Base-by-base conservation (phyloP, 257 asterid species). In the Salvia hispanica region DNA sequence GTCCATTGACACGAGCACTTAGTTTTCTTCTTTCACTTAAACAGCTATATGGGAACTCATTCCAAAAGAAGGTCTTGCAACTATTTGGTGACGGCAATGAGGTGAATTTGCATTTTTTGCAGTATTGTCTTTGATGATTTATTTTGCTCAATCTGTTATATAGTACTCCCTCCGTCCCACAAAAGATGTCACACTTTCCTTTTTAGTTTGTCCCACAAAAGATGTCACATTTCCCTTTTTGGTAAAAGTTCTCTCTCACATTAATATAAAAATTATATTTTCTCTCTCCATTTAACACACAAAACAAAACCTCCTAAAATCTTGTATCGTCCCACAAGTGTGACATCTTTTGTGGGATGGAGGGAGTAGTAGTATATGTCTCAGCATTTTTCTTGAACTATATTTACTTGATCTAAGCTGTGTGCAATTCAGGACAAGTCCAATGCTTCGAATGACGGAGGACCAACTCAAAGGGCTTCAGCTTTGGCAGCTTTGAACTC, bases 391-490 rank as follows among this genome's bases (percentile, higher is more conserved):
- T 8, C 76, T 31, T 67, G 59, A 67, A 15, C n/a, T 61, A 6
- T 18, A 39, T 64, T 43, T 14, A 72, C 71, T 34, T 75, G 33
- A 42, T 62, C 18, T 61, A 51, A 16, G 13, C 58, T 53, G 50
- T 72, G 59, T 50, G 67, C 43, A 48, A 60, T 71, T 42, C 86
- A 92, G 90, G 94, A 85, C 48, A 83, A 75, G 66, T 85, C 94
- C 67, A 85, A 77, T 74, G 83, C 91, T 47, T 44, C 82, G 48
- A 85, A 82, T 75, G 75, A 85, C 4, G 96, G 87, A 47, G 98
- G 97, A 50, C 94, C 95, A 39, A 93, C 97, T 48, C 99, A 93
- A 81, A 85, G 99, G 80, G 99, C 99, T 76, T 88, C 99, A 11
- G 99, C 99, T 15, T 85, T 93, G 75, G 97, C 99, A 75, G 99